Evolutionary conservation across 768 basidiomycete genomes (phyloP).

Genomic region (Tubosaeta sp.): DNA sequence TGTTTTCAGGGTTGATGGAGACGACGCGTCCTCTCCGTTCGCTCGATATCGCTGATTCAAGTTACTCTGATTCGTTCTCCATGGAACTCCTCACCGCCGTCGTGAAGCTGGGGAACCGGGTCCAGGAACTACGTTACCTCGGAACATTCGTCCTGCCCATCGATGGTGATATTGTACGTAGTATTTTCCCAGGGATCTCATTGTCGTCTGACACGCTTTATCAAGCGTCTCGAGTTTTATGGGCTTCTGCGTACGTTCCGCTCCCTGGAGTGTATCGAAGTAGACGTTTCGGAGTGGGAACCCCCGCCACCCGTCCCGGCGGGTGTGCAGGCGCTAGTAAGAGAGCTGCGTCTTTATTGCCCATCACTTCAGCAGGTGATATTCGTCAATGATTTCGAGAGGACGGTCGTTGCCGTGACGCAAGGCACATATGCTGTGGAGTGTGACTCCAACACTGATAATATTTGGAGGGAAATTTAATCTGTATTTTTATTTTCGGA

Average conservation of each 20-base stretch:
- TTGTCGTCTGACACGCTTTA: conserved; percentile 4
- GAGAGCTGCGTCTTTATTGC: conserved; percentile 59
- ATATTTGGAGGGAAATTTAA: conserved; percentile 32
- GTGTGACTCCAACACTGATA: conserved; percentile 20
- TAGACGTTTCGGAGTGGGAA: conserved; percentile 64
- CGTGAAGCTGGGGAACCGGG: conserved; percentile 32
- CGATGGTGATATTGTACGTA: conserved; percentile 30
- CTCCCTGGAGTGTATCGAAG: conserved; percentile 50
- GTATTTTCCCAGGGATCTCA: conserved; percentile 12
- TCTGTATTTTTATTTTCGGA: conserved; percentile 11
- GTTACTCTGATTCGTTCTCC: conserved; percentile 51
- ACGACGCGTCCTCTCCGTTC: conserved; percentile 45
- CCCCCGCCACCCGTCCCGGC: conserved; percentile 49
- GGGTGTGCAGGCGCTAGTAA: conserved; percentile 54
- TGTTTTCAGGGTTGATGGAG: conserved; percentile 44
- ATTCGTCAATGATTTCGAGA: conserved; percentile 63
- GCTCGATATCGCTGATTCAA: conserved; percentile 60
- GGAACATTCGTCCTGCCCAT: conserved; percentile 64
- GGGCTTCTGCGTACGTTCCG: conserved; percentile 52
- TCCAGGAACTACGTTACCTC: conserved; percentile 48
- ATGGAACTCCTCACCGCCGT: conserved; percentile 48
- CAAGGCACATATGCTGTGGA: conserved; percentile 30
- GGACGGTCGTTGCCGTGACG: conserved; percentile 42
- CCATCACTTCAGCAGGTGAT: conserved; percentile 47
- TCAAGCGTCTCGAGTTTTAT: conserved; percentile 59